Evolutionary conservation across 805 yeast genomes (phyloP), one percentile per base, ranked within the genome.

Genomic region (Yarrowia phangngaensis): DNA sequence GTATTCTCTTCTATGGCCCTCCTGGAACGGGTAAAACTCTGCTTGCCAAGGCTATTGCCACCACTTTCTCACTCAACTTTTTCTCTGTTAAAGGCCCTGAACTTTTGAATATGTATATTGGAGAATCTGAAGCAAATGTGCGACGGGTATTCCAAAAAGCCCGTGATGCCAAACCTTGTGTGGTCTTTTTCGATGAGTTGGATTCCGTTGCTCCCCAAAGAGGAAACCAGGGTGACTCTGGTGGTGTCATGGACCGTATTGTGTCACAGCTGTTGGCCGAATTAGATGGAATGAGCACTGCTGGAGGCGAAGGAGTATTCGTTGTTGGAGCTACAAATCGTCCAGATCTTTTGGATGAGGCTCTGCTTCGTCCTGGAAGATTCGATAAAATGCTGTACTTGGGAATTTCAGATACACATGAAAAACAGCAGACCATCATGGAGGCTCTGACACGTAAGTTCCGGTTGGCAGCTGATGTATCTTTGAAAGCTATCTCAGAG

Each of bases 321-420:
- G 97, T 90, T 4, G 95, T 92, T 33, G 98, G 98, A n/a, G 98
- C 98, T 4, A 92, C 98, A 0, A 92, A 92, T 60, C 74, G 98
- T 58, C 98, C 98, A 0, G 98, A 92, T 68, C 69, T 92, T 54
- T 70, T 92, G 32, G 98, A 92, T 62, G 97, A 90, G 62, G 97
- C 97, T 0, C 70, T 92, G 38, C 68, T 92, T 51, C 76, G 98
- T 62, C 96, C 96, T 0, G 95, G 96, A 3, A 74, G 98, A 62
- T 92, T 92, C 62, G 98, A 92, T 64, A 92, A 89, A 65, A 79
- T 92, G 89, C 70, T 92, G 41, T 92, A 92, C 60, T 70, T 92
- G 50, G 98, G 98, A 6, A 86, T 92, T 16, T 77, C 95, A 1
- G 97, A 90, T 58, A 85, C 95, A 0, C 80, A 86, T 61, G 89